phyloP scores from a whole-genome alignment of 495 filamentous ascomycete genomes.

The Xylaria telfairii region DNA sequence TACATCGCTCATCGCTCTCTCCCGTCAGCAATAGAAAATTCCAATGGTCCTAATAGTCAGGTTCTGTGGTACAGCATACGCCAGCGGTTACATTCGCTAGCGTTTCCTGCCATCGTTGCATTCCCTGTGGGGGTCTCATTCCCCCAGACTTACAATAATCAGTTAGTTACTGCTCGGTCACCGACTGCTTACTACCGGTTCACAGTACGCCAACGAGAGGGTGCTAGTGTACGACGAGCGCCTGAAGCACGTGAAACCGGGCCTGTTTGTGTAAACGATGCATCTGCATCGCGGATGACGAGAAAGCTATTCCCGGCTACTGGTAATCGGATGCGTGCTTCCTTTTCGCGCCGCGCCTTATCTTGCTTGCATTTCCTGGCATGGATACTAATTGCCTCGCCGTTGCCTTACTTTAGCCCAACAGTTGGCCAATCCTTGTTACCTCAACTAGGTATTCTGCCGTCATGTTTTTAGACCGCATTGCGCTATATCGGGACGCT shows the following conservation, averaged over 20 bases:
- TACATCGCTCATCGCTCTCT: conserved; percentile 10
- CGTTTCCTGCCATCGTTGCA: conserved; percentile 23
- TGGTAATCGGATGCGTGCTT: conserved; percentile 6
- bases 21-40: conserved; percentile 5
- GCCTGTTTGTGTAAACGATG: neutral
- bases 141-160: neutral
- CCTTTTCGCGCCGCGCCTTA: neutral
- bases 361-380: conserved; percentile 5
- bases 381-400: conserved; percentile 15
- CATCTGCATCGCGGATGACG: conserved; percentile 12
- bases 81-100: conserved; percentile 22
- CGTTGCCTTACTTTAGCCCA: conserved; percentile 19
- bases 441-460: neutral
- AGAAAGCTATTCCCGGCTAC: conserved; percentile 20
- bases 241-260: conserved; percentile 19
- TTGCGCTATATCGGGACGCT: neutral
- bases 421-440: neutral
- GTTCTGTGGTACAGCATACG: conserved; percentile 18
- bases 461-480: neutral
- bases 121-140: conserved; percentile 23
- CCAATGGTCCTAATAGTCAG: neutral
- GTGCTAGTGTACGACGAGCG: neutral
- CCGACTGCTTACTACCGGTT: conserved; percentile 22
- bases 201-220: neutral
- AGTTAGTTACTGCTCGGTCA: conserved; percentile 9